phyloP scores from a whole-genome alignment of 2,329 filamentous ascomycete genomes.

The Bipolaris bicolor region DNA sequence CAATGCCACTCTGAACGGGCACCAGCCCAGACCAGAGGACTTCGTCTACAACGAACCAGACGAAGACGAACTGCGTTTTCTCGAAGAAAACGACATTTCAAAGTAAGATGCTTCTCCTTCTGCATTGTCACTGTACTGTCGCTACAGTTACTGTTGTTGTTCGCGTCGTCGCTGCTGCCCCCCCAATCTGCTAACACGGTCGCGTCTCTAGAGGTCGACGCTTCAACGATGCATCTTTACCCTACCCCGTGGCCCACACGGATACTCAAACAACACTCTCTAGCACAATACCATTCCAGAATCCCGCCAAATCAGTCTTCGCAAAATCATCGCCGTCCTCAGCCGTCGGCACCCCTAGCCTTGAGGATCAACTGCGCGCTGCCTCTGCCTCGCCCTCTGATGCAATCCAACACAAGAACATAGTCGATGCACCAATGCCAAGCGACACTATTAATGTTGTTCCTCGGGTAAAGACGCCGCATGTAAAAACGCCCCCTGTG shows the following conservation, averaged over 20 bases:
- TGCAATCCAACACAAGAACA: conserved; percentile 30
- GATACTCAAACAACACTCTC: conserved; percentile 35
- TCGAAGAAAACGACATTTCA: conserved; percentile 63
- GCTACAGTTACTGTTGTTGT: conserved; percentile 6
- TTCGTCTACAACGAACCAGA: conserved; percentile 61
- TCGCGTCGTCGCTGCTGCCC: conserved; percentile 30
- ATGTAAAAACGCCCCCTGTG: conserved; percentile 10
- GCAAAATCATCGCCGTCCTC: conserved; percentile 34
- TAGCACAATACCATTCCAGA: conserved; percentile 32
- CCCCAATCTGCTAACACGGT: conserved; percentile 38
- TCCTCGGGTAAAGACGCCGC: conserved; percentile 17
- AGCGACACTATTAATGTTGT: conserved; percentile 21
- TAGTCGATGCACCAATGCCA: conserved; percentile 23
- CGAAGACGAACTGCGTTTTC: conserved; percentile 60
- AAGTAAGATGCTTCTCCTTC: conserved; percentile 55
- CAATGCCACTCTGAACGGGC: conserved; percentile 62
- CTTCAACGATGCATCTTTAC: conserved; percentile 63
- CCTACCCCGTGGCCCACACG: conserved; percentile 40
- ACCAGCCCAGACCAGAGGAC: conserved; percentile 61
- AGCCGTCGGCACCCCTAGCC: conserved; percentile 25
- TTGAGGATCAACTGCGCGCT: conserved; percentile 45
- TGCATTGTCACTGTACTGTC: neutral
- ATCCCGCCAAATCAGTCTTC: conserved; percentile 25
- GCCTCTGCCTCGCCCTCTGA: conserved; percentile 46
- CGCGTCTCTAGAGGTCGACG: conserved; percentile 57